Percentiles rank a stretch among this genome's conserved stretches.
phyloP scores from a whole-genome alignment of 345 rosid species.

The Euclidium syriacum region DNA sequence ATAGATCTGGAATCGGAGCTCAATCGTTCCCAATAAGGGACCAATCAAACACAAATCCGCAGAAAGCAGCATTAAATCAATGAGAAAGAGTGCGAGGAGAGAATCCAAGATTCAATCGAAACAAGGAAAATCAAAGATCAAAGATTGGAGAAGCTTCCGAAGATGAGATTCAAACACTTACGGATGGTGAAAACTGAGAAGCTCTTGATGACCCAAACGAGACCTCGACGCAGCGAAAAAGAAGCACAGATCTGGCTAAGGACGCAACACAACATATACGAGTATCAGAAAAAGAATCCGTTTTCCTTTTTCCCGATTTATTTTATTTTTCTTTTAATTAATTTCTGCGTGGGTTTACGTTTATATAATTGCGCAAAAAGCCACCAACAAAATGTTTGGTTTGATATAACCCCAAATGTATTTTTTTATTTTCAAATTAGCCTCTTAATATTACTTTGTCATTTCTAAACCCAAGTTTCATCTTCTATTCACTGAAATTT shows the following conservation, averaged over 20 bases:
- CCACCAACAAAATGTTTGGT: neutral
- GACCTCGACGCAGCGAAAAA: slow-evolving; percentile 13
- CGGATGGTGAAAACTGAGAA: neutral
- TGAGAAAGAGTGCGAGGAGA: neutral
- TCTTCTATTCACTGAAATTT: no score
- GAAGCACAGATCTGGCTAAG: slow-evolving; percentile 19
- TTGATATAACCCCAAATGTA: neutral
- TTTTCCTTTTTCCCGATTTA: neutral
- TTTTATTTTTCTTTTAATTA: neutral
- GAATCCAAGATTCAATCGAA: slow-evolving; percentile 4
- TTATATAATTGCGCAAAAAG: neutral
- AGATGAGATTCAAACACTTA: slow-evolving; percentile 12
- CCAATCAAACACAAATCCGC: neutral
- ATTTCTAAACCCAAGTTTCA: neutral
- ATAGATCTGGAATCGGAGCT: slow-evolving; percentile 7
- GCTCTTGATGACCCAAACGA: slow-evolving; percentile 4
- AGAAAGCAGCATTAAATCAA: neutral
- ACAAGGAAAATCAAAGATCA: neutral
- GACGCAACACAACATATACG: neutral
- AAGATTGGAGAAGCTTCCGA: neutral
- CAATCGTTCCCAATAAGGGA: neutral
- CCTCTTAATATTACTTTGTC: neutral
- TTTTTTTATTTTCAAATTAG: neutral
- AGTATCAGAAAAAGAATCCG: neutral
- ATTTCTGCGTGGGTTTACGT: neutral